These are phyloP conservation scores for Mycena filopes DNA, from an alignment of 768 basidiomycete genomes.

Conservation along the genomic window DNA sequence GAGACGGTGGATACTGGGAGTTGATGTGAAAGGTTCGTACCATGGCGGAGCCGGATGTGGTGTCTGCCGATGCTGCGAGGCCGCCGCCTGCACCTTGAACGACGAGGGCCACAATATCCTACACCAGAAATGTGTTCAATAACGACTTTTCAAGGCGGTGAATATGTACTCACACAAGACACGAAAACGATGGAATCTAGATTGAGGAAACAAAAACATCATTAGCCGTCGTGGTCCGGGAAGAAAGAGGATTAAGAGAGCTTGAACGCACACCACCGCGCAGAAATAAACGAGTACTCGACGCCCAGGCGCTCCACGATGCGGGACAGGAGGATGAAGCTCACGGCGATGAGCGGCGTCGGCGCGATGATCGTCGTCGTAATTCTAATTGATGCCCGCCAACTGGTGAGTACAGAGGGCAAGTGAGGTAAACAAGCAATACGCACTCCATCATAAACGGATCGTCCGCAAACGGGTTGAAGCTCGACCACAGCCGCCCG, in stretches of 20 bases:
- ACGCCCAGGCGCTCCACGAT: conserved; percentile 45
- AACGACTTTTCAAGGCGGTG: not conserved
- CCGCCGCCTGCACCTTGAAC: conserved; percentile 53
- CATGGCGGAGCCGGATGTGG: not conserved
- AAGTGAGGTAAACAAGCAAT: not conserved
- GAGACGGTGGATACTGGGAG: not conserved
- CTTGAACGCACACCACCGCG: conserved; percentile 30
- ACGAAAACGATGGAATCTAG: conserved; percentile 9
- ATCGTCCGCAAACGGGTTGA: conserved; percentile 31
- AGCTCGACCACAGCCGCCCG: conserved; percentile 63
- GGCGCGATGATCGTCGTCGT: conserved; percentile 61
- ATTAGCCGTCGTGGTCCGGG: not conserved
- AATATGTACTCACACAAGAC: not conserved
- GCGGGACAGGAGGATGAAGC: conserved; percentile 51
- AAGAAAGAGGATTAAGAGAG: conserved; percentile 18
- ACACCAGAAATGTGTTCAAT: not conserved
- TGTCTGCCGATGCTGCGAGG: conserved; percentile 42
- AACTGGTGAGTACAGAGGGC: not conserved
- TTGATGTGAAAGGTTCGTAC: not conserved
- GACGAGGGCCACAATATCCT: conserved; percentile 46
- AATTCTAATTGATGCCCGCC: conserved; percentile 42
- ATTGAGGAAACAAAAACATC: not conserved
- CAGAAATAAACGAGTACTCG: conserved; percentile 48
- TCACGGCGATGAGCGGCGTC: conserved; percentile 64
- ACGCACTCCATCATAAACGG: conserved; percentile 57